Conservation (phyloP, 352 stramenopile species). For the Discostella stelligera region DNA sequence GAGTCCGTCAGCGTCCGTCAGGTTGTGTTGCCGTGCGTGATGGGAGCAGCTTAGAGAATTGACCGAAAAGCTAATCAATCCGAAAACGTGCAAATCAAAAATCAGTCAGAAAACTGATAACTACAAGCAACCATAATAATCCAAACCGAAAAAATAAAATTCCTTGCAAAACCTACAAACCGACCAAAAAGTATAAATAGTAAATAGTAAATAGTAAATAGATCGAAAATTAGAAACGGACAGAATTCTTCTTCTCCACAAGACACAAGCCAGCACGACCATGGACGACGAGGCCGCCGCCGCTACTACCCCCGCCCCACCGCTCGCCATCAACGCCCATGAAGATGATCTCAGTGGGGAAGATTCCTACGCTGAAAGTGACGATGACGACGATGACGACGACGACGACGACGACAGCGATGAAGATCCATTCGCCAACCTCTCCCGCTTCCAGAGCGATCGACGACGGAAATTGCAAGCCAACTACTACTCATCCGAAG, state of each 20-base stretch:
- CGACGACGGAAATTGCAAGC: constrained; percentile 1
- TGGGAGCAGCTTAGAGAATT: no score
- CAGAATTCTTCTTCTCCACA: no score
- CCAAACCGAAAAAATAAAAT: no score
- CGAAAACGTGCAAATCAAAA: no score
- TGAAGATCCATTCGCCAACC: constrained; percentile 17
- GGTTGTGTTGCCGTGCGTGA: no score
- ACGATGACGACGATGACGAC: constrained; percentile 3
- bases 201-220: no score
- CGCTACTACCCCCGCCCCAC: not conserved
- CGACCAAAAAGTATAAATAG: no score
- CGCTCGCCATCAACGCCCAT: not conserved
- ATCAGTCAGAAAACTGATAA: no score
- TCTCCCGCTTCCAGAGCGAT: constrained; percentile 13
- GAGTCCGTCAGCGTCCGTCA: not conserved
- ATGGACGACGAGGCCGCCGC: not conserved
- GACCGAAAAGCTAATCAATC: no score
- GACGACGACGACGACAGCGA: constrained; percentile 8
- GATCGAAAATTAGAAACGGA: no score
- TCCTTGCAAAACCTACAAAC: no score
- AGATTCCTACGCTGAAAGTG: not conserved
- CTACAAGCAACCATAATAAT: no score
- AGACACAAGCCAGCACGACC: not conserved
- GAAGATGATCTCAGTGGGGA: not conserved
- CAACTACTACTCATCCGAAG: not conserved